Conservation (phyloP, 441 rosid genomes). For the Erysimum cheiri region DNA sequence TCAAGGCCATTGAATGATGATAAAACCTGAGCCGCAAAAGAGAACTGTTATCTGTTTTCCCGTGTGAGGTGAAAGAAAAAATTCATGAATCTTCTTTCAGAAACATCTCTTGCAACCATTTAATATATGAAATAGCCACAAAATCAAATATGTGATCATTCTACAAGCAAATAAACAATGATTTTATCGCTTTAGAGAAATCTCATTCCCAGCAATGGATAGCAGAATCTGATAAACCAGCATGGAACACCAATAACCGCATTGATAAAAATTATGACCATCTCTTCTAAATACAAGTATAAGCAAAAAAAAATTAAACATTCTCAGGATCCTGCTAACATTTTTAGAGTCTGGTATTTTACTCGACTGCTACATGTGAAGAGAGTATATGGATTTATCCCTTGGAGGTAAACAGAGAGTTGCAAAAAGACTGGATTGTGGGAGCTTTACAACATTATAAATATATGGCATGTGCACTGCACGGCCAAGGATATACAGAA, state of each 20-base stretch:
- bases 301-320: neutral
- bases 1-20: constrained; percentile 75
- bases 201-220: neutral
- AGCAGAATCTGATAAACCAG: neutral
- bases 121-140: constrained; percentile 31
- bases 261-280: neutral
- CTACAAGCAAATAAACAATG: neutral
- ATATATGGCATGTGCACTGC: neutral
- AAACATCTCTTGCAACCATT: constrained; percentile 13
- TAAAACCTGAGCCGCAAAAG: constrained; percentile 63
- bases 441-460: neutral
- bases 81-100: constrained; percentile 1
- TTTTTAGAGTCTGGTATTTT: neutral
- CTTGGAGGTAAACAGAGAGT: neutral
- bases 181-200: neutral
- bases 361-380: neutral
- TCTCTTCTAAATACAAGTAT: neutral
- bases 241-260: neutral
- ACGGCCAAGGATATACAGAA: neutral
- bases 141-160: constrained; percentile 3
- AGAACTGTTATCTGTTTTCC: constrained; percentile 28
- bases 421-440: neutral
- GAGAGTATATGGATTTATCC: neutral
- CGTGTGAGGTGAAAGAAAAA: neutral
- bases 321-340: neutral